Evolutionary conservation across 345 rosid genomes (phyloP).

Genomic region (Pistacia vera): DNA sequence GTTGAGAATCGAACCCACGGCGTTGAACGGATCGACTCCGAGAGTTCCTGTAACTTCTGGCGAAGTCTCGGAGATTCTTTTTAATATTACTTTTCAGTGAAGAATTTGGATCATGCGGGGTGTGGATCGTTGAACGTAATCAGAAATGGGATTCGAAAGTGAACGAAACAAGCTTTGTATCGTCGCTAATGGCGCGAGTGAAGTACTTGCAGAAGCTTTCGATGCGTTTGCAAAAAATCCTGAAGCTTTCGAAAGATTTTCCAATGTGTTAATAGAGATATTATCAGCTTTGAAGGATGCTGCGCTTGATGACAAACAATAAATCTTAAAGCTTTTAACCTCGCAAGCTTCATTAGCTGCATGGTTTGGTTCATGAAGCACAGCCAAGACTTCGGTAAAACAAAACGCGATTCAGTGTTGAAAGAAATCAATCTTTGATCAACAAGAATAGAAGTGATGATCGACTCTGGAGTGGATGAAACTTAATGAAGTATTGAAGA

Average conservation of each 20-base stretch:
- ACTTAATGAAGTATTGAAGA: constrained; percentile 26
- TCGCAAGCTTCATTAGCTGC: constrained; percentile 34
- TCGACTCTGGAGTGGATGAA: constrained; percentile 25
- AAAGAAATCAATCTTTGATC: constrained; percentile 32
- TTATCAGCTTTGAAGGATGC: constrained; percentile 38
- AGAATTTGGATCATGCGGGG: constrained; percentile 25
- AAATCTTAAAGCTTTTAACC: constrained; percentile 27
- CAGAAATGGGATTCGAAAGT: constrained; percentile 46
- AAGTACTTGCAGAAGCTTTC: constrained; percentile 37
- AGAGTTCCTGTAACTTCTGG: constrained; percentile 38
- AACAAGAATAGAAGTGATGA: constrained; percentile 19
- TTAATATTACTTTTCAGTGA: constrained; percentile 14
- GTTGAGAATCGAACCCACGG: constrained; percentile 45
- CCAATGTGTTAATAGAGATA: constrained; percentile 36
- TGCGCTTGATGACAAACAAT: constrained; percentile 30
- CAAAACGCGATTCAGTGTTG: constrained; percentile 34
- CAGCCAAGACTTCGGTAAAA: constrained; percentile 25
- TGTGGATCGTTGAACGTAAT: constrained; percentile 33
- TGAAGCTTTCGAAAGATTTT: constrained; percentile 22
- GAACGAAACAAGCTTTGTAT: constrained; percentile 50
- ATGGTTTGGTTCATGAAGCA: constrained; percentile 37
- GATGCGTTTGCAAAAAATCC: constrained; percentile 27
- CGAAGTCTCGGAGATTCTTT: constrained; percentile 39
- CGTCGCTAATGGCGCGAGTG: constrained; percentile 20
- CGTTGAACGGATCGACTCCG: constrained; percentile 60